Base-by-base conservation (phyloP, 2,329 filamentous ascomycete genomes). In the Sporothrix pallida region DNA sequence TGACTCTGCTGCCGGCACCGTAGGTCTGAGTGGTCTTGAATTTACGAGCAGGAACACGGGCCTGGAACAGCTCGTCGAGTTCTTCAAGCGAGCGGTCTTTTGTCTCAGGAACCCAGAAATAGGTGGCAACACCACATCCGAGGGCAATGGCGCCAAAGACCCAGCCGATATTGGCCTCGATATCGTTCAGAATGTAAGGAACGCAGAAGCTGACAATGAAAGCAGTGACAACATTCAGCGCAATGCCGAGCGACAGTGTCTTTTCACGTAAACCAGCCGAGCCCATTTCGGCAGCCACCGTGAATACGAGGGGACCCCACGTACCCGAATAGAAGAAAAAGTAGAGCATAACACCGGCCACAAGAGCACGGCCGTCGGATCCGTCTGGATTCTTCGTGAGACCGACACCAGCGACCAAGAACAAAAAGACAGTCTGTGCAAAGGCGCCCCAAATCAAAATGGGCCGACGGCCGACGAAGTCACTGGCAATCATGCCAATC, bases 191-290 rank as follows among this genome's bases (percentile, higher is more conserved):
- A 12, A 71, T 73, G 46, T 73, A 73, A 3, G 65, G 72, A 1
- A 73, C 72, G 26, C 72, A 73, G 26, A 73, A 73, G 56, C 72
- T 73, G 67, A 71, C 72, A 56, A 73, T 65, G 7, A 71, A 73
- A 0, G 54, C 72, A 0, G 67, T 71, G 5, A 73, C 67, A 8
- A 73, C 65, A 48, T 73, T 73, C 20, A 73, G 17, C 6, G 72
- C 72, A 70, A 70, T 62, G n/a, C 72, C 72, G 12, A 73, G 67
- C 0, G 72, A 73, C 15, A 73, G 44, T 9, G 72, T 73, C 65
- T 73, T 71, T 23, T 73, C 72, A 17, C 72, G 67, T 26, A 71
- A n/a, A 12, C 37, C 50, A n/a, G 72, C 37, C 12, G 65, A 48
- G 17, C 72, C 67, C 54, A 73, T 50, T 20, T 73, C 72, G 3